Evolutionary conservation across 306 rosid genomes (phyloP), one percentile per base, ranked within the genome.

Genomic region (Chamaecrista fasciculata): DNA sequence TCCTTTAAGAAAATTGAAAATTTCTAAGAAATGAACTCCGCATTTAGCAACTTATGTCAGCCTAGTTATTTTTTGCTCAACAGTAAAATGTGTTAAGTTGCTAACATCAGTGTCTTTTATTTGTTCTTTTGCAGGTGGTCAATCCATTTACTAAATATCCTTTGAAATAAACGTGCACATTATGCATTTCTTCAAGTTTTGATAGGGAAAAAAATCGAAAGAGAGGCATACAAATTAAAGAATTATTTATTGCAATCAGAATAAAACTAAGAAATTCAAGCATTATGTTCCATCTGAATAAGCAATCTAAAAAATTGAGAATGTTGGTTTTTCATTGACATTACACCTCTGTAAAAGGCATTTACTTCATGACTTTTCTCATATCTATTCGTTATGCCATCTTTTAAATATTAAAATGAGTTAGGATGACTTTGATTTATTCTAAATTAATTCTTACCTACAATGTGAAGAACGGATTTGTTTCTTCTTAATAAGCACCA

Each of bases 71-170:
- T 53, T 61, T 53, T 19, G 39, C 34, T 46, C 44, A 63, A 34
- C 74, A 34, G 37, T 49, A 34, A 29, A 63, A 52, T 66, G 56
- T 60, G 31, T 36, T 60, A 65, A 75, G 47, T 67, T 29, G 58
- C 81, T 79, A 60, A 78, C 65, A 12, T 4, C 24, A 23, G 43
- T 52, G 19, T 71, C 58, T 70, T 48, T 55, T 39, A 11, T 77
- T 65, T 51, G 26, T 74, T 63, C 65, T 77, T 76, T 75, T 79
- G 89, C 99, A 95, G 99, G 97, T 95, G 24, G 97, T 95, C 71
- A 95, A 95, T 74, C 99, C 99, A 48, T 87, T 95, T 53, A 91
- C 99, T 78, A 95, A 95, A 89, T 95, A 92, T 92, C 98, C 98
- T 92, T 91, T 80, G 44, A 63, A 25, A 12, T 20, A 12, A 11